Percentiles rank a stretch among this genome's conserved stretches.
Evolutionary conservation across 805 yeast genomes (phyloP).

Genomic region (Diddensiella transvaalensis): DNA sequence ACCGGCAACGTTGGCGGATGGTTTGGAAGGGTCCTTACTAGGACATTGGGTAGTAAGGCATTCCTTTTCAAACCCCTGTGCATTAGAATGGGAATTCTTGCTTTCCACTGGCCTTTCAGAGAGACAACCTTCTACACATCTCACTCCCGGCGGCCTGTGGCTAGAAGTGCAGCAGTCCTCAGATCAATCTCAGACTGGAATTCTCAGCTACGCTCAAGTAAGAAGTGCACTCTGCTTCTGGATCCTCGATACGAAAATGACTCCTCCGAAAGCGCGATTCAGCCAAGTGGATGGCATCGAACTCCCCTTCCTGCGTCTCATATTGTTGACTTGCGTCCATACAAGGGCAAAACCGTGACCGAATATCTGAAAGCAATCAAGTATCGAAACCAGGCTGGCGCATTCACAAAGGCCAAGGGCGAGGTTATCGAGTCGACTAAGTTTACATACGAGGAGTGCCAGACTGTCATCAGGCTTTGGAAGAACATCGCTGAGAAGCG

Average conservation of each 20-base stretch:
- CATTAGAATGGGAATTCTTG: slow-evolving; percentile 41
- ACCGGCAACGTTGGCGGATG: slow-evolving; percentile 34
- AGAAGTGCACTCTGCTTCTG: slow-evolving; percentile 36
- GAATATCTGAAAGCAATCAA: slow-evolving; percentile 42
- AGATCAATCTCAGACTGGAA: slow-evolving; percentile 40
- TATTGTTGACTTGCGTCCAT: slow-evolving; percentile 40
- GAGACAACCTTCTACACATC: slow-evolving; percentile 40
- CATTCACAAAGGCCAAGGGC: slow-evolving; percentile 37
- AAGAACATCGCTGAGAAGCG: slow-evolving; percentile 40
- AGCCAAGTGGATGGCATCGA: slow-evolving; percentile 39
- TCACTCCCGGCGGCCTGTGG: slow-evolving; percentile 40
- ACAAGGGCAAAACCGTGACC: slow-evolving; percentile 30
- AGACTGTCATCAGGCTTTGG: slow-evolving; percentile 36
- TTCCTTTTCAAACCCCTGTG: slow-evolving; percentile 31
- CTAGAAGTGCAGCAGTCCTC: slow-evolving; percentile 40
- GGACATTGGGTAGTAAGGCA: slow-evolving; percentile 34
- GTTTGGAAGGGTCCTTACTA: slow-evolving; percentile 28
- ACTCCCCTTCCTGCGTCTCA: slow-evolving; percentile 39
- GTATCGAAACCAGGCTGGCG: slow-evolving; percentile 38
- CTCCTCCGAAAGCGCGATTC: slow-evolving; percentile 34
- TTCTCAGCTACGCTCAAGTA: slow-evolving; percentile 24
- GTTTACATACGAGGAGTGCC: slow-evolving; percentile 35
- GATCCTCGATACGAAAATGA: slow-evolving; percentile 40
- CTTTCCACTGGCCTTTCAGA: slow-evolving; percentile 46
- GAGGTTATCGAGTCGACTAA: slow-evolving; percentile 35